These are phyloP conservation scores for Hymenoscyphus salicellus DNA, from an alignment of 2,329 filamentous ascomycete genomes.

Conservation along the genomic window DNA sequence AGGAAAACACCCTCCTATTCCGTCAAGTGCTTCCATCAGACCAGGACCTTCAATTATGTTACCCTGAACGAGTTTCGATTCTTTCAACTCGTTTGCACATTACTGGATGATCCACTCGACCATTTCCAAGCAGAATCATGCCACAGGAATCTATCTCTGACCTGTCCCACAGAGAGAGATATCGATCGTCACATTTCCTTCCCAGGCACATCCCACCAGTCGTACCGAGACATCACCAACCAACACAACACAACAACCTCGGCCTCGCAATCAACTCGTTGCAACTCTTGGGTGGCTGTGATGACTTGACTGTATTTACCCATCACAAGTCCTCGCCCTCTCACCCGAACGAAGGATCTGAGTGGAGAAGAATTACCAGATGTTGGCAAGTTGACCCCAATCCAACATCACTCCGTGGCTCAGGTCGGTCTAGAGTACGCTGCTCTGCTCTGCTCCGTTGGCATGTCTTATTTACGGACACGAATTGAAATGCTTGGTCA, in stretches of 20 bases:
- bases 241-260: background rate
- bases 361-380: background rate
- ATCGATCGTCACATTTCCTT: background rate
- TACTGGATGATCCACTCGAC: too few relatives aligned
- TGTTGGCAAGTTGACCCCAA: background rate
- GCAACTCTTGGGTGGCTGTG: background rate
- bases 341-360: background rate
- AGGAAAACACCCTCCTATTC: too few relatives aligned
- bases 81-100: too few relatives aligned
- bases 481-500: background rate
- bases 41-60: too few relatives aligned
- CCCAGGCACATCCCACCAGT: background rate
- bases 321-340: background rate
- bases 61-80: too few relatives aligned
- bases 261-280: background rate
- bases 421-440: background rate
- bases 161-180: background rate
- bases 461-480: conserved; percentile 1
- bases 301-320: background rate
- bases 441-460: background rate
- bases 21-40: too few relatives aligned
- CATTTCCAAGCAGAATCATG: too few relatives aligned
- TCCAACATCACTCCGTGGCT: background rate
- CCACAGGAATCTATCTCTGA: too few relatives aligned
- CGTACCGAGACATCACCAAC: background rate